A percentile compares a stretch with the other conserved stretches of the same genome.
Conservation (phyloP, 176 grass and related monocot genomes). For the Eleusine indica region DNA sequence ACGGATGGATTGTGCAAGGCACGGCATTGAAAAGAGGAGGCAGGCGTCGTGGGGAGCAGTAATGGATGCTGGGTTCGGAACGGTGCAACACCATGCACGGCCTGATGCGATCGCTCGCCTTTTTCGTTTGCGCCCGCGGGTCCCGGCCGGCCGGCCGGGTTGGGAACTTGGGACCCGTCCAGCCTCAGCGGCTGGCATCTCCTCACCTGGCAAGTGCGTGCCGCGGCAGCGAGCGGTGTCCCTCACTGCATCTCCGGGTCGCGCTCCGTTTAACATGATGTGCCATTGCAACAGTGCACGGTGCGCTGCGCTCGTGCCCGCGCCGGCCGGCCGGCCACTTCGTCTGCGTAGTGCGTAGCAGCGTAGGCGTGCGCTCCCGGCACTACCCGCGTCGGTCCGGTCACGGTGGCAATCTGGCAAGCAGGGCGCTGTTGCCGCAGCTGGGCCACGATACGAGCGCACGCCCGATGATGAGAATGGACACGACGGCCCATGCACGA, state of each 20-base stretch:
- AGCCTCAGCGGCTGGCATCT: slow-evolving; percentile 6
- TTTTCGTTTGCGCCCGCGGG: slow-evolving; percentile 27
- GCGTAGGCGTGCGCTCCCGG: not conserved
- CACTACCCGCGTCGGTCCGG: not conserved
- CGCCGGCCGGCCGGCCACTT: slow-evolving; percentile 8
- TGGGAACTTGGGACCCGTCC: not conserved
- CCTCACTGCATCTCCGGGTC: not conserved
- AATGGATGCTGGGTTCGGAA: slow-evolving; percentile 27
- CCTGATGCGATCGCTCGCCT: not conserved
- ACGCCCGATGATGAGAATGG: not conserved
- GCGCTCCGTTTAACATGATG: not conserved
- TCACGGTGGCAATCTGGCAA: too few relatives aligned
- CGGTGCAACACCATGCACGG: not conserved
- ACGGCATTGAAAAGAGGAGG: not conserved
- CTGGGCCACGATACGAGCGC: not conserved
- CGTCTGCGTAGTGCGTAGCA: not conserved
- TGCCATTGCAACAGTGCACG: not conserved
- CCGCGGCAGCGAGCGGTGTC: not conserved
- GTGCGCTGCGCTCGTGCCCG: slow-evolving; percentile 5
- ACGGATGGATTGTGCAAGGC: not conserved
- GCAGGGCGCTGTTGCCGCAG: not conserved
- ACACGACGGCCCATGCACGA: not conserved
- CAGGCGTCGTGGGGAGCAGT: slow-evolving; percentile 37
- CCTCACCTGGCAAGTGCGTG: slow-evolving; percentile 34
- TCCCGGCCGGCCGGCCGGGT: not conserved